A percentile compares a stretch with the other conserved stretches of the same genome.
phyloP scores from a whole-genome alignment of 23 red algal genomes.

The Cyanidioschyzon merolae region DNA sequence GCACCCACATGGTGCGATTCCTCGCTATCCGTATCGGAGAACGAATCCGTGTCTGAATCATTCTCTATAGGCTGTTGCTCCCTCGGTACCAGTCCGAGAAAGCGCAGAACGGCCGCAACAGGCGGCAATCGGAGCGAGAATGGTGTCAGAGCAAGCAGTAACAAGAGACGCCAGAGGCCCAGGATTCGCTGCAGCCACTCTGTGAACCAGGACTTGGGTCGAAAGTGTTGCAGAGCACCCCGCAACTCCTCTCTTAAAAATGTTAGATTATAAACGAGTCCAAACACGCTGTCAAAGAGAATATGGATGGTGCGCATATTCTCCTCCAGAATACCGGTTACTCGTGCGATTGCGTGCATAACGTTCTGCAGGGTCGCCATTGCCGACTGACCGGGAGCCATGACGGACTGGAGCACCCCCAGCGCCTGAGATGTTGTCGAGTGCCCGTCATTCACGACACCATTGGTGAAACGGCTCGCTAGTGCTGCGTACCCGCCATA shows the following conservation, averaged over 20 bases:
- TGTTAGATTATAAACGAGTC: conserved; percentile 29
- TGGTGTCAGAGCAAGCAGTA: conserved; percentile 26
- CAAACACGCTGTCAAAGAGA: conserved; percentile 53
- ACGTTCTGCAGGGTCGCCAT: conserved; percentile 46
- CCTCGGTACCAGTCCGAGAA: conserved; percentile 34
- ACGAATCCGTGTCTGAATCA: background rate
- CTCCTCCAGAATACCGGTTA: conserved; percentile 88
- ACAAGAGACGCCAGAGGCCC: conserved; percentile 19
- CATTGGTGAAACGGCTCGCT: background rate
- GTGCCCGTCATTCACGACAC: background rate
- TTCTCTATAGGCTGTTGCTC: background rate
- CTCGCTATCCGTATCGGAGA: background rate
- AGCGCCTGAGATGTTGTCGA: background rate
- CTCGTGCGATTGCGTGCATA: conserved; percentile 71
- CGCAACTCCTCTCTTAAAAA: conserved; percentile 19
- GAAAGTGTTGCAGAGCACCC: background rate
- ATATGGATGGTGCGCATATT: conserved; percentile 85
- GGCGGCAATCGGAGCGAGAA: conserved; percentile 28
- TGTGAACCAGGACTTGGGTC: conserved; percentile 13
- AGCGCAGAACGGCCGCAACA: conserved; percentile 15
- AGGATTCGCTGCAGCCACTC: background rate
- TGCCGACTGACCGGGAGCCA: conserved; percentile 24
- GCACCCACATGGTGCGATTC: background rate
- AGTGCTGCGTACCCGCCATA: conserved; percentile 8
- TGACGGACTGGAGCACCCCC: conserved; percentile 17